Evolutionary conservation across 2,329 filamentous ascomycete species (phyloP).

Genomic region (Penicillium sp.): DNA sequence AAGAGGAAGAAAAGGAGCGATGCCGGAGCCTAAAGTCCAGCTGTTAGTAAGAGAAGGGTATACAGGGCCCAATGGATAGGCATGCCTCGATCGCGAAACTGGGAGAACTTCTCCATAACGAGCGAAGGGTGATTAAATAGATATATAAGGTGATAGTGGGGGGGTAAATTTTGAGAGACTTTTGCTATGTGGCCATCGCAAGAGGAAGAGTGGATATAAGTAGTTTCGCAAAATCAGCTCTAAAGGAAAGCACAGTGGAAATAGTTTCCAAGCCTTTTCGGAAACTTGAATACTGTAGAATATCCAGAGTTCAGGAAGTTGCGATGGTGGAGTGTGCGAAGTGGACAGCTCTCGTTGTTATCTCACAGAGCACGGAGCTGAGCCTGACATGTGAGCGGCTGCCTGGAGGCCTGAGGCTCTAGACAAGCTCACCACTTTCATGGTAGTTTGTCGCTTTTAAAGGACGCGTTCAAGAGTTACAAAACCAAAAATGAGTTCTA

Average conservation of each 20-base stretch:
- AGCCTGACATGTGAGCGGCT: conserved; percentile 14
- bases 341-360: conserved; percentile 3
- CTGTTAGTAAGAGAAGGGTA: conserved; percentile 11
- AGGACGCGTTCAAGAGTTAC: background rate
- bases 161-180: background rate
- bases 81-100: conserved; percentile 86
- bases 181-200: conserved; percentile 16
- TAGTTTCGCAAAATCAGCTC: background rate
- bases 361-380: background rate
- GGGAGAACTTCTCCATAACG: conserved; percentile 90
- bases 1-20: conserved; percentile 91
- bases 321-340: background rate
- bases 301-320: background rate
- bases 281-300: background rate
- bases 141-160: conserved; percentile 2
- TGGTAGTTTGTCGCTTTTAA: too few species aligned
- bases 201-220: background rate
- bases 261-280: background rate
- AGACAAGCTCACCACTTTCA: too few species aligned
- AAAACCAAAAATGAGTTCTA: background rate
- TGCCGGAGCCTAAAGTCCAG: conserved; percentile 76
- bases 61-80: background rate
- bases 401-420: conserved; percentile 15
- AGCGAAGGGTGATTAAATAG: background rate
- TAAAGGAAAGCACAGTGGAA: background rate